Conservation (phyloP, 2,329 filamentous ascomycete genomes). For the Metarhizium album region DNA sequence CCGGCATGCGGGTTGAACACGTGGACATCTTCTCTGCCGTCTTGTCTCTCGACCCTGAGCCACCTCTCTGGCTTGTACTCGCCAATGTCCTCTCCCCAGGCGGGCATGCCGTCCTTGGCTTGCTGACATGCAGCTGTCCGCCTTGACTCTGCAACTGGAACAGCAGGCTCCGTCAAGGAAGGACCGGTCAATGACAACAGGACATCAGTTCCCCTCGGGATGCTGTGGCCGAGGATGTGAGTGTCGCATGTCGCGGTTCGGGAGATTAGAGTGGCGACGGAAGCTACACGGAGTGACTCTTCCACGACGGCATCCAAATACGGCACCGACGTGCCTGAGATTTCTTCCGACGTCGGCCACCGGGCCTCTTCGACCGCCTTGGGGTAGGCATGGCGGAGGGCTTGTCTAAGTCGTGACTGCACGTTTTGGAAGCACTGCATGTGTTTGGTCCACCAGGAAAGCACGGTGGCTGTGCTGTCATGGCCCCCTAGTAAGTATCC, state of each 20-base stretch:
- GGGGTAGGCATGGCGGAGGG: conserved; percentile 13
- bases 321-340: conserved; percentile 16
- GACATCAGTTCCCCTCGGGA: conserved; percentile 25
- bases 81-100: conserved; percentile 20
- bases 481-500: conserved; percentile 21
- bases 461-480: conserved; percentile 17
- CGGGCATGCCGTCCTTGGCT: conserved; percentile 14
- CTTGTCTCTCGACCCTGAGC: conserved; percentile 14
- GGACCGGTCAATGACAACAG: conserved; percentile 18
- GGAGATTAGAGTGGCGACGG: conserved; percentile 18
- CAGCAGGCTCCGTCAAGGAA: conserved; percentile 16
- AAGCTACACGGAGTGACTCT: conserved; percentile 23
- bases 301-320: conserved; percentile 28
- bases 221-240: conserved; percentile 19
- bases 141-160: conserved; percentile 17
- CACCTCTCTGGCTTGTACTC: conserved; percentile 28
- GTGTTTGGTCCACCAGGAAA: conserved; percentile 21
- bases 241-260: conserved; percentile 22
- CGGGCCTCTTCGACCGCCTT: conserved; percentile 13
- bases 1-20: conserved; percentile 23
- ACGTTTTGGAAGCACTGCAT: conserved; percentile 13
- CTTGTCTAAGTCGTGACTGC: conserved; percentile 16
- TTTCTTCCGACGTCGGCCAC: conserved; percentile 19
- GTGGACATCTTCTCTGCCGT: conserved; percentile 5
- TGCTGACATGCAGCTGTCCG: conserved; percentile 15